These are phyloP conservation scores for Eucalyptus erythrocorys DNA, from an alignment of 345 rosid species.

Conservation along the genomic window DNA sequence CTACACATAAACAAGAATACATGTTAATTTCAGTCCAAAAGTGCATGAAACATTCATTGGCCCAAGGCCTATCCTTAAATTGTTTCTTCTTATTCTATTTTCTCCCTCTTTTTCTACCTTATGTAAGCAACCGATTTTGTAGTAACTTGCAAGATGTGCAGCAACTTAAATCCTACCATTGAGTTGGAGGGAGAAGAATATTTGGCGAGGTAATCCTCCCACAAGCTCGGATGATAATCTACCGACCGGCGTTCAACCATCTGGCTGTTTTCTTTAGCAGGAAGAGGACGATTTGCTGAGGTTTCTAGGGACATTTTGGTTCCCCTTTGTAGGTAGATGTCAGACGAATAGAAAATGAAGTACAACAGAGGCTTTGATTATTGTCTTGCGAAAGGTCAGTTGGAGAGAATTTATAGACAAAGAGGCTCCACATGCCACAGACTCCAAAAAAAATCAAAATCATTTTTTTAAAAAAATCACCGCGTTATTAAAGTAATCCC, in stretches of 20 bases:
- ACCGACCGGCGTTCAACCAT: background rate
- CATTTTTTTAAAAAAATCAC: background rate
- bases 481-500: background rate
- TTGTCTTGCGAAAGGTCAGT: background rate
- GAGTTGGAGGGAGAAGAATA: background rate
- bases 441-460: background rate
- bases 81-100: background rate
- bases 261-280: background rate
- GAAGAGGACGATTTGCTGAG: background rate
- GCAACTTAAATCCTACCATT: background rate
- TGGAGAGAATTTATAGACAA: background rate
- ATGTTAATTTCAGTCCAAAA: background rate
- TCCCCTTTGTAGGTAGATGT: background rate
- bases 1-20: background rate
- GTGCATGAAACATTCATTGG: background rate
- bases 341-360: background rate
- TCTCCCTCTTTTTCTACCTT: background rate
- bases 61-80: background rate
- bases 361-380: background rate
- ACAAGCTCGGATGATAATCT: background rate
- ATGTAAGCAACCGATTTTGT: background rate
- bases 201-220: background rate
- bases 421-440: rapidly evolving
- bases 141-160: background rate
- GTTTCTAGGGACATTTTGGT: background rate